phyloP scores from a whole-genome alignment of 2,329 filamentous ascomycete genomes.

The Pseudocercospora pini-densiflorae region DNA sequence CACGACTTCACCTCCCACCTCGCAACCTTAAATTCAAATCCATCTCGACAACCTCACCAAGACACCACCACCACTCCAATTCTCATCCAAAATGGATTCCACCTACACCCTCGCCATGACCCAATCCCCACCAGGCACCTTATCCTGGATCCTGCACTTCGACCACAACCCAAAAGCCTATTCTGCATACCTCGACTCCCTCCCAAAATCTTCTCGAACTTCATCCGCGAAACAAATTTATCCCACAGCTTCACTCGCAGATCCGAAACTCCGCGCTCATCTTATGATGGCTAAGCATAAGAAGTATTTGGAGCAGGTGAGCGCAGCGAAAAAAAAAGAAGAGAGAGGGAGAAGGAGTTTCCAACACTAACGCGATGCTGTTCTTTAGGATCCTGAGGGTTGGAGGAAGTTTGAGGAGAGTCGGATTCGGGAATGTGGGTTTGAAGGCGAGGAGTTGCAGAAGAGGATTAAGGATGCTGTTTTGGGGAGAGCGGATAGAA shows the following conservation, averaged over 20 bases:
- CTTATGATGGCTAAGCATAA: slow-evolving; percentile 10
- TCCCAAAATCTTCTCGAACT: slow-evolving; percentile 1
- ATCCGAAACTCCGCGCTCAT: slow-evolving; percentile 7
- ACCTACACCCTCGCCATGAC: background rate
- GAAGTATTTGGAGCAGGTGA: slow-evolving; percentile 4
- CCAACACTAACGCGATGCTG: too few species aligned
- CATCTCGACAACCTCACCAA: background rate
- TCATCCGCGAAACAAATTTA: slow-evolving; percentile 7
- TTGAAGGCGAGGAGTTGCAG: background rate
- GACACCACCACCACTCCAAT: background rate
- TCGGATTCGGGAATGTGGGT: background rate
- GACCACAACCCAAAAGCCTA: slow-evolving; percentile 4
- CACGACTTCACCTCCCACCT: background rate
- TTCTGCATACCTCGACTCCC: background rate
- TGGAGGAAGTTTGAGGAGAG: background rate
- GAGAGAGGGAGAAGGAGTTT: too few species aligned
- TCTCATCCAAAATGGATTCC: background rate
- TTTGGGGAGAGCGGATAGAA: background rate
- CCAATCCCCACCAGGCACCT: slow-evolving; percentile 3
- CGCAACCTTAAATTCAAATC: too few species aligned
- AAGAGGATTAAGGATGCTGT: background rate
- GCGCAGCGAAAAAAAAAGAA: too few species aligned
- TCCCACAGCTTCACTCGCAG: slow-evolving; percentile 4
- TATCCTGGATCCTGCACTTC: slow-evolving; percentile 2
- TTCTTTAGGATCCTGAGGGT: background rate